Conservation (phyloP, 306 rosid genomes). For the Rubus parviflorus region DNA sequence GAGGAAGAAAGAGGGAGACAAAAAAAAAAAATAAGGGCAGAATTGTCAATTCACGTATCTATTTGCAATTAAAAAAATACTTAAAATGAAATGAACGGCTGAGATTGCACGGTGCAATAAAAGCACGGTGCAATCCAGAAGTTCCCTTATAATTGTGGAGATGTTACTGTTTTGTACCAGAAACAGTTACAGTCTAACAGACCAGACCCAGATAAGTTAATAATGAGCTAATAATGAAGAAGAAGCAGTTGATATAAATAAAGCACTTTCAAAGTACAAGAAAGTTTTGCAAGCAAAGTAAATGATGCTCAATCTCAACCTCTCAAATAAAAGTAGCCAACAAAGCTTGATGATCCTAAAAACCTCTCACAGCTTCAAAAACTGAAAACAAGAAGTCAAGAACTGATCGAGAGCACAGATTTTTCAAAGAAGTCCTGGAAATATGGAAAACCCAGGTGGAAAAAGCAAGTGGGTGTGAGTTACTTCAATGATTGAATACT, state of each 20-base stretch:
- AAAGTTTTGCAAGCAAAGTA: background rate
- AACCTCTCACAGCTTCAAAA: background rate
- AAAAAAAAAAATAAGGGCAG: too few relatives aligned
- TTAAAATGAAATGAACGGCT: too few relatives aligned
- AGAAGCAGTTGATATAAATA: background rate
- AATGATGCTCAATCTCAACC: background rate
- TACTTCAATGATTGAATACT: constrained; percentile 66
- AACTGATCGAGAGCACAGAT: constrained; percentile 17
- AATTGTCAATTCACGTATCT: too few relatives aligned
- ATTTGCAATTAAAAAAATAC: too few relatives aligned
- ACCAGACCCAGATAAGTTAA: background rate
- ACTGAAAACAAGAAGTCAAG: background rate
- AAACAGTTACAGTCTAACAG: background rate
- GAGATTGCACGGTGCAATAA: too few relatives aligned
- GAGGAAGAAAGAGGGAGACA: too few relatives aligned
- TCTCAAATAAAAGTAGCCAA: background rate
- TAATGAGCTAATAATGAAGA: background rate
- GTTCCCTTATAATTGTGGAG: too few relatives aligned
- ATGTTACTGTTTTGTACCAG: background rate
- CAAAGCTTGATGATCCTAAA: background rate
- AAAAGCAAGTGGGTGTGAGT: constrained; percentile 15
- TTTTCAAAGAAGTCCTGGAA: constrained; percentile 32
- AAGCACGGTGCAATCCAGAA: too few relatives aligned
- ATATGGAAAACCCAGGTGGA: constrained; percentile 10
- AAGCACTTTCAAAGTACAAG: constrained; percentile 7